A percentile compares a stretch with the other conserved stretches of the same genome.
Evolutionary conservation across 257 asterid species (phyloP).

Genomic region (Forsythia suspensa): DNA sequence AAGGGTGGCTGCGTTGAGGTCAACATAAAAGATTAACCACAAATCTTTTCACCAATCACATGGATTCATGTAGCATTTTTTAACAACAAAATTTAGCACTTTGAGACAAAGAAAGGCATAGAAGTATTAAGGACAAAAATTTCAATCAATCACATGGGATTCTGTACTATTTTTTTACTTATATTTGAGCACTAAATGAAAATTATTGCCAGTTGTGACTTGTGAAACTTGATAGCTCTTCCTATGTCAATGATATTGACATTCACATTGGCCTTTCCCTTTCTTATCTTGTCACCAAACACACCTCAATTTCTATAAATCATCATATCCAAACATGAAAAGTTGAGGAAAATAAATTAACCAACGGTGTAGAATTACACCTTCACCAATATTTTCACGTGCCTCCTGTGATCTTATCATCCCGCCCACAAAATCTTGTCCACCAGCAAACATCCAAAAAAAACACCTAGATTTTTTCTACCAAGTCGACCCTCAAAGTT

Average conservation of each 20-base stretch:
- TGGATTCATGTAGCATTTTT: neutral
- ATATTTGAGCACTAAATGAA: too few species aligned
- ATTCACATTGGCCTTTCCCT: neutral
- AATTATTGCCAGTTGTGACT: neutral
- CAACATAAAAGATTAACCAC: neutral
- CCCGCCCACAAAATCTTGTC: neutral
- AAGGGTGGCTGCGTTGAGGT: neutral
- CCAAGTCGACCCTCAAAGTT: neutral
- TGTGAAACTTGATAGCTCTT: neutral
- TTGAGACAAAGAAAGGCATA: too few species aligned
- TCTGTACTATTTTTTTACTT: too few species aligned
- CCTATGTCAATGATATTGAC: neutral
- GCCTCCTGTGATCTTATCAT: constrained; percentile 27
- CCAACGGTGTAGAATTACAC: constrained; percentile 18
- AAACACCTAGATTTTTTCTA: constrained; percentile 4
- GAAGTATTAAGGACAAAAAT: neutral
- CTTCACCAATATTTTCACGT: constrained; percentile 15
- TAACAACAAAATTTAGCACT: neutral
- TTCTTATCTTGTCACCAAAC: neutral
- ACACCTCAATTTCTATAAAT: constrained; percentile 4
- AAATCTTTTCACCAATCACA: neutral
- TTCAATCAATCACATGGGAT: neutral
- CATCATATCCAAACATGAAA: neutral
- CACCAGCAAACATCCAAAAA: constrained; percentile 7
- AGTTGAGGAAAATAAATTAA: neutral